Evolutionary conservation across 2,329 filamentous ascomycete species (phyloP).

Genomic region (Diaporthe caulivora): DNA sequence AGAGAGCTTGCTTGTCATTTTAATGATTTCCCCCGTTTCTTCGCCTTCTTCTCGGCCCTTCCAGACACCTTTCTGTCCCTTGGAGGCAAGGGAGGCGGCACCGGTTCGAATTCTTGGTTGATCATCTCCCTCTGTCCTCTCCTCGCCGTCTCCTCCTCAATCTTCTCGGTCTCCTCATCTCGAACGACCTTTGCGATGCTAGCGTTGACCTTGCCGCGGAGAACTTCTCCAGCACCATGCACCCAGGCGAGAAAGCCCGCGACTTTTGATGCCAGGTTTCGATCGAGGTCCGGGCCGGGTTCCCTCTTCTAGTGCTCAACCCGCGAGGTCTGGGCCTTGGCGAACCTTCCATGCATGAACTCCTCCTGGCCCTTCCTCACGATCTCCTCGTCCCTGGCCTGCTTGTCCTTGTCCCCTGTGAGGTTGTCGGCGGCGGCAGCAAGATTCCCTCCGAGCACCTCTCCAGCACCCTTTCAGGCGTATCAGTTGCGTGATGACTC

Average conservation of each 20-base stretch:
- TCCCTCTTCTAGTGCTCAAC: slow-evolving; percentile 22
- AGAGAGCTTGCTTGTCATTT: not conserved
- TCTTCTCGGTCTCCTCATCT: not conserved
- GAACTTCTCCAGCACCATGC: not conserved
- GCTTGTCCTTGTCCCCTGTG: slow-evolving; percentile 3
- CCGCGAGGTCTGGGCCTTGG: not conserved
- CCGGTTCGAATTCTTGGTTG: slow-evolving; percentile 6
- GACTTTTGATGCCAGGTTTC: not conserved
- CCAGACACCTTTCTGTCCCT: not conserved
- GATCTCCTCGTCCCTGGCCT: not conserved
- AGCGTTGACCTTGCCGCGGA: slow-evolving; percentile 12
- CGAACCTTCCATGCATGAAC: slow-evolving; percentile 6
- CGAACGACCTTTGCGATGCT: not conserved
- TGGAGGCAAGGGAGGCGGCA: not conserved
- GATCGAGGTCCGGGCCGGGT: slow-evolving; percentile 4
- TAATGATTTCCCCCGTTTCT: not conserved
- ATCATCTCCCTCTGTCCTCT: slow-evolving; percentile 22
- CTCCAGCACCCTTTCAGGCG: slow-evolving; percentile 2
- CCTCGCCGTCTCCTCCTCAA: slow-evolving; percentile 4
- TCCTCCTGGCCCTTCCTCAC: slow-evolving; percentile 20
- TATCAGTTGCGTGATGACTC: not conserved
- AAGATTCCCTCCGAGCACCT: slow-evolving; percentile 18
- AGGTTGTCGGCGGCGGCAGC: slow-evolving; percentile 22
- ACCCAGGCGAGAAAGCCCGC: slow-evolving; percentile 1
- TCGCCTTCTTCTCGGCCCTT: not conserved